A percentile compares a stretch with the other conserved stretches of the same genome.
These are phyloP conservation scores for Oxytropis ochrocephala DNA, from an alignment of 306 rosid species.

Conservation along the genomic window DNA sequence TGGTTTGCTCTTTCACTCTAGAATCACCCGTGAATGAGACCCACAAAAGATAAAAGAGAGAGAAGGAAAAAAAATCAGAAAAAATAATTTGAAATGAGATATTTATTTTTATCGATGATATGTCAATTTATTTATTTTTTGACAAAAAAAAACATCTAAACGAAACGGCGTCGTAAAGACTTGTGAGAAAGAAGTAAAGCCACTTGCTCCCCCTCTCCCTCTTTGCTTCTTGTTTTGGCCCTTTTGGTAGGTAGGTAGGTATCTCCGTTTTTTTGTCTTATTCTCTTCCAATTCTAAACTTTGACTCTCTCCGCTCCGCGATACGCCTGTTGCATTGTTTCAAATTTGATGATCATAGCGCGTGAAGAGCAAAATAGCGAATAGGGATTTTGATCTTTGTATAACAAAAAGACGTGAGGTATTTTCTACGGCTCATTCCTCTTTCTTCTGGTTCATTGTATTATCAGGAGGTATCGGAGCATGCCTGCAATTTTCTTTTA, in stretches of 20 bases:
- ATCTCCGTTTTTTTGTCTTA: not conserved
- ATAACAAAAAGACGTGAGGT: no score
- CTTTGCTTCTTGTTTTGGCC: not conserved
- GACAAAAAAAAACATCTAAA: no score
- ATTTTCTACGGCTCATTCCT: not conserved
- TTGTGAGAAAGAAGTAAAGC: no score
- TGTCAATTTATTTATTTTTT: no score
- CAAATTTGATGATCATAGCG: not conserved
- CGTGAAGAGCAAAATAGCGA: not conserved
- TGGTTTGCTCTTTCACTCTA: no score
- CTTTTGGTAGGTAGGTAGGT: not conserved
- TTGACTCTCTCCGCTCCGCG: not conserved
- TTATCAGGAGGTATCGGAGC: slow-evolving; percentile 6
- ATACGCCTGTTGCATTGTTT: not conserved
- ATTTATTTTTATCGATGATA: no score
- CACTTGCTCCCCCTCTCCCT: not conserved
- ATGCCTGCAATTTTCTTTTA: slow-evolving; percentile 28
- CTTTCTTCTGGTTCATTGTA: not conserved
- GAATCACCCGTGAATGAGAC: no score
- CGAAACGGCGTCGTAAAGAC: no score
- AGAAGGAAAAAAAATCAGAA: no score
- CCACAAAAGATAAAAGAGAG: no score
- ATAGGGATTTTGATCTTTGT: not conserved
- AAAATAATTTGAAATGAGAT: no score
- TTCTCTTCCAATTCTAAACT: not conserved